phyloP scores from a whole-genome alignment of 495 filamentous ascomycete genomes.

The Talaromyces trachyspermus region DNA sequence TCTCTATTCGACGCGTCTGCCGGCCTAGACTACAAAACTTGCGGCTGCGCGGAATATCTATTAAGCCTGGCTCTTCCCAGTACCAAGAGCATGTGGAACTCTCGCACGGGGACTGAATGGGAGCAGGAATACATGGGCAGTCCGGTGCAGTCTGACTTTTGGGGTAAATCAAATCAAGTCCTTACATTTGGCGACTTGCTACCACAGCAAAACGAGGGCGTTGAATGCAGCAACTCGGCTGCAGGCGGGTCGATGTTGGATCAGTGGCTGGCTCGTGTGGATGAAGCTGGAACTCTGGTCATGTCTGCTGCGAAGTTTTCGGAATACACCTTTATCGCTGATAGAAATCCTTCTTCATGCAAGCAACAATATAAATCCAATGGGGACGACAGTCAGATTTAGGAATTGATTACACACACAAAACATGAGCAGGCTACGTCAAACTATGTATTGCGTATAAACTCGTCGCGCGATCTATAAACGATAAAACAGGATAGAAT shows the following conservation, averaged over 20 bases:
- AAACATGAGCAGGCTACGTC: too few species aligned
- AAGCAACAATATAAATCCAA: background rate
- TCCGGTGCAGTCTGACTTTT: background rate
- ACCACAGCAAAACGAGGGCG: background rate
- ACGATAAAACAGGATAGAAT: background rate
- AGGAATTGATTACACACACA: too few species aligned
- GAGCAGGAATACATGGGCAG: background rate
- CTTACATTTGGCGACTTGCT: slow-evolving; percentile 1
- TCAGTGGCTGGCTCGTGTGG: background rate
- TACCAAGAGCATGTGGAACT: slow-evolving; percentile 2
- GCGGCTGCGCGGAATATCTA: background rate
- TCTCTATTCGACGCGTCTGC: background rate
- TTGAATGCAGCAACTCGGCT: background rate
- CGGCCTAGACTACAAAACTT: background rate
- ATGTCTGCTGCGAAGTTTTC: slow-evolving; percentile 1
- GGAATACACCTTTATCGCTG: background rate
- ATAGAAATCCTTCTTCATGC: background rate
- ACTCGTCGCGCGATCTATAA: background rate
- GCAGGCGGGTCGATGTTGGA: background rate
- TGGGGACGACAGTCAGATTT: too few species aligned
- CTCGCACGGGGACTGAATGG: slow-evolving; percentile 1
- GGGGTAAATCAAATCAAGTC: background rate
- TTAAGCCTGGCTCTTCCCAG: background rate
- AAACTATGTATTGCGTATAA: too few species aligned
- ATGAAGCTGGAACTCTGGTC: slow-evolving; percentile 1